Evolutionary conservation across 2,329 filamentous ascomycete species (phyloP).

Genomic region (Fusarium sp.): DNA sequence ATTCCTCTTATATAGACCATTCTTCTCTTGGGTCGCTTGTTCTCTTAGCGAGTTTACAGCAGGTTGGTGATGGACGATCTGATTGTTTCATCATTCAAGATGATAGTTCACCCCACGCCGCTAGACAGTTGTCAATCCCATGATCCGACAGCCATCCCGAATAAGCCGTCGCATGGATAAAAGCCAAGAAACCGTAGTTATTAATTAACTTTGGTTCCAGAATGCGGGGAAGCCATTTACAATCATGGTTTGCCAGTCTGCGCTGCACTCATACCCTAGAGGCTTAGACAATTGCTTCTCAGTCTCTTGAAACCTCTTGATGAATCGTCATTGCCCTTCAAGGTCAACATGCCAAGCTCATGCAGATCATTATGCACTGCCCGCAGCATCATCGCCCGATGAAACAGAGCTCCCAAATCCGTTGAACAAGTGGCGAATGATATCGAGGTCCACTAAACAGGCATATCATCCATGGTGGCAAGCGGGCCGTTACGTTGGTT

Average conservation of each 20-base stretch:
- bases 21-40: neutral
- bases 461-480: no score
- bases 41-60: neutral
- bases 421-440: slow-evolving; percentile 28
- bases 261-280: no score
- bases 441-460: no score
- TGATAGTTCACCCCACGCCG: slow-evolving; percentile 12
- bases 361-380: slow-evolving; percentile 43
- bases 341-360: slow-evolving; percentile 19
- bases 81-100: slow-evolving; percentile 14
- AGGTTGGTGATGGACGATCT: neutral
- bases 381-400: slow-evolving; percentile 12
- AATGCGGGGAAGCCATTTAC: slow-evolving; percentile 20
- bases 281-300: neutral
- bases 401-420: slow-evolving; percentile 4
- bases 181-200: slow-evolving; percentile 21
- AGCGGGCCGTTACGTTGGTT: slow-evolving; percentile 19
- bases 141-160: slow-evolving; percentile 30
- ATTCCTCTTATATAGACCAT: neutral
- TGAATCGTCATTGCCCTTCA: neutral
- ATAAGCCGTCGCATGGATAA: neutral
- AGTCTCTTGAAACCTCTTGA: neutral
- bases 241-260: neutral
- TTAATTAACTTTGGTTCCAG: slow-evolving; percentile 10
- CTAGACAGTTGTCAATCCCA: slow-evolving; percentile 40